A percentile compares a stretch with the other conserved stretches of the same genome.
Conservation (phyloP, 148 eudicot species). For the Pouteria glomerata region DNA sequence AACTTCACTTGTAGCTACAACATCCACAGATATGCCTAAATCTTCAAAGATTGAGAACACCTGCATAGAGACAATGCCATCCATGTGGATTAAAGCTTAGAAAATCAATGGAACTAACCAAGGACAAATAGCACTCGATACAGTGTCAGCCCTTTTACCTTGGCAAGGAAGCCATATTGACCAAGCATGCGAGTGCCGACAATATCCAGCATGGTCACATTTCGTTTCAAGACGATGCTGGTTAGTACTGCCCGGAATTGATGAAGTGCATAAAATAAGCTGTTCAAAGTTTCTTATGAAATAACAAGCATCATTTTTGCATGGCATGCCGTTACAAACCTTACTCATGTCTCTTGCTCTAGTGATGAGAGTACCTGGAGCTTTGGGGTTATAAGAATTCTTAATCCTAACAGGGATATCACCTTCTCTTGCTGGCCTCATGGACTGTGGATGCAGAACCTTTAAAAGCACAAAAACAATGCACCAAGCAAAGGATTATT, state of each 20-base stretch:
- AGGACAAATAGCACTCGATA: background rate
- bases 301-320: too few species aligned
- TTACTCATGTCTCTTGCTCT: slow-evolving; percentile 75
- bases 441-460: slow-evolving; percentile 98
- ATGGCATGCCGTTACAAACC: slow-evolving; percentile 36
- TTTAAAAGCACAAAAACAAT: slow-evolving; percentile 20
- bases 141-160: slow-evolving; percentile 35
- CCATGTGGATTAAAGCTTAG: background rate
- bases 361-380: slow-evolving; percentile 92
- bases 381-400: slow-evolving; percentile 91
- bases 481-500: background rate
- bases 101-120: background rate
- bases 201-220: slow-evolving; percentile 98
- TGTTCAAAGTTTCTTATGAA: background rate
- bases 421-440: slow-evolving; percentile 96
- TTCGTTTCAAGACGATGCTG: slow-evolving; percentile 92
- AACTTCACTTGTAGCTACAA: slow-evolving; percentile 98
- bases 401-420: slow-evolving; percentile 94
- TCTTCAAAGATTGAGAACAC: slow-evolving; percentile 89
- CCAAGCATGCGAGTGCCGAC: slow-evolving; percentile 98
- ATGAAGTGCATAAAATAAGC: background rate
- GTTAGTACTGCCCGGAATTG: slow-evolving; percentile 73
- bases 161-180: slow-evolving; percentile 90
- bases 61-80: slow-evolving; percentile 29
- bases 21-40: slow-evolving; percentile 95